phyloP scores from a whole-genome alignment of 2,329 filamentous ascomycete species.

The Colletotrichum sp. region DNA sequence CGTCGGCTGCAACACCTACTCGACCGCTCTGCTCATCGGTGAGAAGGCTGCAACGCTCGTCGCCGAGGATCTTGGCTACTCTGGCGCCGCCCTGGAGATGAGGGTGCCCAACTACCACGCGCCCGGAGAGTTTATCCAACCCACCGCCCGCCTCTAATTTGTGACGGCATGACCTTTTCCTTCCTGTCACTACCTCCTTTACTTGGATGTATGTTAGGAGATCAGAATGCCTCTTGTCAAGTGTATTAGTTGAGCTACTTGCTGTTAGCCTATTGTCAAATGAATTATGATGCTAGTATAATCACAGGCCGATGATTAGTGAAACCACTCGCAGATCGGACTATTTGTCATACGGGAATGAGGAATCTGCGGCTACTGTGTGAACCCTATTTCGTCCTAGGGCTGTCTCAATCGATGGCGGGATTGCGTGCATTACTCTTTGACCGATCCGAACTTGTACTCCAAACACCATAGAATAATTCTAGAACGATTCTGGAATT shows the following conservation, averaged over 20 bases:
- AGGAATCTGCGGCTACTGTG: background rate
- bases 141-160: conserved; percentile 44
- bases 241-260: background rate
- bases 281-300: background rate
- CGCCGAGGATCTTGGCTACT: conserved; percentile 77
- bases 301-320: background rate
- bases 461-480: background rate
- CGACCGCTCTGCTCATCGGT: conserved; percentile 75
- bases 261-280: background rate
- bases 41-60: conserved; percentile 76
- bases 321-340: background rate
- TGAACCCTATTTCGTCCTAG: background rate
- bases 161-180: background rate
- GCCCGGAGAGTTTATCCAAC: conserved; percentile 47
- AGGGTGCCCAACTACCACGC: conserved; percentile 70
- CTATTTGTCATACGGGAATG: background rate
- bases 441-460: background rate
- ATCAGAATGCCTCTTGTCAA: background rate
- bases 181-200: background rate
- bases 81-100: conserved; percentile 77
- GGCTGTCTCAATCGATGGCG: background rate
- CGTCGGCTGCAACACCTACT: conserved; percentile 73
- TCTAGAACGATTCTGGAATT: background rate
- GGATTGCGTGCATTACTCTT: background rate
- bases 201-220: background rate